Percentiles rank a stretch among this genome's conserved stretches.
phyloP scores from a whole-genome alignment of 805 yeast genomes.

The Yarrowia osloensis region DNA sequence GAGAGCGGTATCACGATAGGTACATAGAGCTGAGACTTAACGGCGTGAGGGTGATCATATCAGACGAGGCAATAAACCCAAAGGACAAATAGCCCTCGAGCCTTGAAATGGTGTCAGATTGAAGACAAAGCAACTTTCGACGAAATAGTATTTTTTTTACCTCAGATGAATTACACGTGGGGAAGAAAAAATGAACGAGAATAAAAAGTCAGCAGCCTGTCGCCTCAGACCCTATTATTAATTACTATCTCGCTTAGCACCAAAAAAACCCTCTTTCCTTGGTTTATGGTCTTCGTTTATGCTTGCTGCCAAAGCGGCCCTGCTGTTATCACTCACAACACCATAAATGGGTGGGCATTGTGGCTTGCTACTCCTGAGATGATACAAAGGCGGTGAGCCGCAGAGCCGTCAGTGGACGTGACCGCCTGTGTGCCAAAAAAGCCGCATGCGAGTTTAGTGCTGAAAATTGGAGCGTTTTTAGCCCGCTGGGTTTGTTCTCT shows the following conservation, averaged over 20 bases:
- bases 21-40: conserved; percentile 3
- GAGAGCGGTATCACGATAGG: no score
- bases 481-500: background rate
- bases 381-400: background rate
- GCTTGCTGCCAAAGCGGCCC: background rate
- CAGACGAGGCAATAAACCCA: conserved; percentile 18
- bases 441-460: background rate
- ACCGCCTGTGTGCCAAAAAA: background rate
- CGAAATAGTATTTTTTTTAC: background rate
- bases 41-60: background rate
- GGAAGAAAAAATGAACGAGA: background rate
- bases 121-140: background rate
- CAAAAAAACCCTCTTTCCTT: background rate
- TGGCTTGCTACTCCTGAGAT: background rate
- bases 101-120: background rate
- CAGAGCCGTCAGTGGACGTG: background rate
- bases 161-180: background rate
- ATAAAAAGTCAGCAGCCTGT: no score
- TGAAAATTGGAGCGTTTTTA: background rate
- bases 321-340: background rate
- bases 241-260: background rate
- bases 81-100: background rate
- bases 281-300: background rate
- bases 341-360: background rate
- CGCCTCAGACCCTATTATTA: no score